Evolutionary conservation across 1,284 basidiomycete genomes (phyloP), one percentile per base, ranked within the genome.

Genomic region (Coniferiporia sulphurascens): DNA sequence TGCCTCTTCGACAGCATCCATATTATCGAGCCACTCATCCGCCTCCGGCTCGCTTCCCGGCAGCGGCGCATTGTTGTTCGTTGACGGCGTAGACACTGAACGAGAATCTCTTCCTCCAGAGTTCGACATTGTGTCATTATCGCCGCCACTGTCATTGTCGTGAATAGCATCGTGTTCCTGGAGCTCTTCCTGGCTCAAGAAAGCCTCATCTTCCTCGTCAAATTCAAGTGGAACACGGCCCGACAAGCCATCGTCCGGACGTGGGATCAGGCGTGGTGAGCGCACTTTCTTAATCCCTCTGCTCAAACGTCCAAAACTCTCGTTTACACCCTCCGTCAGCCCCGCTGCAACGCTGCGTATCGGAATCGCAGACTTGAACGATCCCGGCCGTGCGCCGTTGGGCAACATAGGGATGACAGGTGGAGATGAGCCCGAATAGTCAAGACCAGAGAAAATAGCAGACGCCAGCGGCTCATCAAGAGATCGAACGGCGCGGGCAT

Each of bases 391-490:
- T 1, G 77, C 70, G 32, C 88, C 87, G 67, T 93, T 91, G 0
- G 91, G 91, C 45, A 90, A 77, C 80, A 90, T 89, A 0, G 92
- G 91, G 0, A 93, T 75, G 63, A 82, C 78, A 0, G 72, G 74
- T 0, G 75, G 76, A 7, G 76, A 71, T 6, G 78, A 78, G 3
- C 72, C 68, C 2, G 78, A 70, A 52, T 82, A 77, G 36, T 85
- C 85, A 46, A 93, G 76, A 19, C 81, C 81, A 0, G 80, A 83
- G 4, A 83, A 76, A 61, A 94, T 79, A 1, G 91, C 91, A 1
- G 81, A 86, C 5, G 85, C 83, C 43, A 93, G 77, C 0, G 89
- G 89, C 64, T 87, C 87, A 68, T 93, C 89, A 66, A 93, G 91
- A 0, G 81, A 79, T 0, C 80, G 74, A 0, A 69, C 63, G 43